Percentiles rank a stretch among this genome's conserved stretches.
Evolutionary conservation across 106 monocot species (phyloP).

Genomic region (Iris macrosiphon): DNA sequence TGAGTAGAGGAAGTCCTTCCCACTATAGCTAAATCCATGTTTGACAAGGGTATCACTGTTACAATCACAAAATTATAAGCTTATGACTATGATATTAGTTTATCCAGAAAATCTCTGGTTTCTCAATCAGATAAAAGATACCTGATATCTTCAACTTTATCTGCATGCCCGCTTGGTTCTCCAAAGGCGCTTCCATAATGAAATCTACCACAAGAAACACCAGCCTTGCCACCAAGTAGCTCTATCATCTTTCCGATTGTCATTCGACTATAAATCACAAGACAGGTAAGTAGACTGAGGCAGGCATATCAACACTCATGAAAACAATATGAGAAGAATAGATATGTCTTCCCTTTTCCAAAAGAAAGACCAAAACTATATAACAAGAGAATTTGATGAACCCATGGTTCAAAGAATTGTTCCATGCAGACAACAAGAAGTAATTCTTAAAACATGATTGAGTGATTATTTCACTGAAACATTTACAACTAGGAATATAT

Average conservation of each 20-base stretch:
- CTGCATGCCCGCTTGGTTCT: constrained; percentile 94
- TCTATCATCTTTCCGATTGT: constrained; percentile 99
- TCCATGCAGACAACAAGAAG: too few relatives aligned
- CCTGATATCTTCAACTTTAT: constrained; percentile 96
- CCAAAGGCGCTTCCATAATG: constrained; percentile 99
- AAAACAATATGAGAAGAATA: too few relatives aligned
- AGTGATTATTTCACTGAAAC: too few relatives aligned
- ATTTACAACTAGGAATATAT: too few relatives aligned
- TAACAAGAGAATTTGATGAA: too few relatives aligned
- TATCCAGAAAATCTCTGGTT: background rate
- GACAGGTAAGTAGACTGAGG: constrained; percentile 4
- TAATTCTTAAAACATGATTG: too few relatives aligned
- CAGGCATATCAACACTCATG: too few relatives aligned
- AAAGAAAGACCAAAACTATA: too few relatives aligned
- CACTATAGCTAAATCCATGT: constrained; percentile 77
- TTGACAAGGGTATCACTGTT: constrained; percentile 56
- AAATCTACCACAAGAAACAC: constrained; percentile 80
- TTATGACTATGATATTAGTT: background rate
- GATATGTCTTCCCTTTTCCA: too few relatives aligned
- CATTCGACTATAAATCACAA: constrained; percentile 65
- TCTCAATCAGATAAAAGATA: constrained; percentile 9
- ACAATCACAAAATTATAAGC: background rate
- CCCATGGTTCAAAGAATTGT: too few relatives aligned
- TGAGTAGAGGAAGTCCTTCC: constrained; percentile 79
- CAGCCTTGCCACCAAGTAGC: constrained; percentile 96